phyloP scores from a whole-genome alignment of 2,329 filamentous ascomycete genomes.

The Penicillium freii region DNA sequence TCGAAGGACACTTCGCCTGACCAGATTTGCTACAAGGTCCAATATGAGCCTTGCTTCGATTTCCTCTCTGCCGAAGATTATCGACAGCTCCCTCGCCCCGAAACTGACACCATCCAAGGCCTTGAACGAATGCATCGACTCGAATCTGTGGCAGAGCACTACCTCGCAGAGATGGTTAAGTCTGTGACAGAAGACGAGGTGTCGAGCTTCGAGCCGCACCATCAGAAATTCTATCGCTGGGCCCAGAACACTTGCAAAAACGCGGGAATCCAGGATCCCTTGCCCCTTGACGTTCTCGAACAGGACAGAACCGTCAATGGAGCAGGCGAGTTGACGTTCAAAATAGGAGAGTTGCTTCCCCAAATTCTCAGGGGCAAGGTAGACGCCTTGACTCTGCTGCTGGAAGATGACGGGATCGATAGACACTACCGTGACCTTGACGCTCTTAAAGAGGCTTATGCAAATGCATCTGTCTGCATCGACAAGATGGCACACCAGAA shows the following conservation, averaged over 20 bases:
- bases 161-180: slow-evolving; percentile 12
- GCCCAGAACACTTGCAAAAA: slow-evolving; percentile 16
- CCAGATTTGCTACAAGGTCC: slow-evolving; percentile 21
- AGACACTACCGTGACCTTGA: slow-evolving; percentile 25
- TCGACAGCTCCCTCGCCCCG: slow-evolving; percentile 12
- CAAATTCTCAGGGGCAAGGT: slow-evolving; percentile 24
- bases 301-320: slow-evolving; percentile 12
- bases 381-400: slow-evolving; percentile 30
- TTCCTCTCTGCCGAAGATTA: slow-evolving; percentile 19
- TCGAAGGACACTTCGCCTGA: slow-evolving; percentile 13
- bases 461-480: slow-evolving; percentile 23
- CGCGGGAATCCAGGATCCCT: not conserved
- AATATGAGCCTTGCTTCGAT: slow-evolving; percentile 24
- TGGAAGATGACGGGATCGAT: slow-evolving; percentile 27
- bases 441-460: slow-evolving; percentile 19
- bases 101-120: slow-evolving; percentile 9
- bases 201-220: slow-evolving; percentile 9
- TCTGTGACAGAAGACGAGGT: slow-evolving; percentile 14
- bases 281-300: slow-evolving; percentile 9
- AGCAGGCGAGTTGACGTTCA: slow-evolving; percentile 15
- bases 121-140: slow-evolving; percentile 14
- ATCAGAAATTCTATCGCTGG: slow-evolving; percentile 23
- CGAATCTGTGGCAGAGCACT: slow-evolving; percentile 18
- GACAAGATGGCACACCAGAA: slow-evolving; percentile 31
- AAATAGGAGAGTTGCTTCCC: slow-evolving; percentile 21